Percentiles rank a stretch among this genome's conserved stretches.
These are phyloP conservation scores for Nakazawaea ambrosiae DNA, from an alignment of 805 yeast genomes.

Conservation along the genomic window DNA sequence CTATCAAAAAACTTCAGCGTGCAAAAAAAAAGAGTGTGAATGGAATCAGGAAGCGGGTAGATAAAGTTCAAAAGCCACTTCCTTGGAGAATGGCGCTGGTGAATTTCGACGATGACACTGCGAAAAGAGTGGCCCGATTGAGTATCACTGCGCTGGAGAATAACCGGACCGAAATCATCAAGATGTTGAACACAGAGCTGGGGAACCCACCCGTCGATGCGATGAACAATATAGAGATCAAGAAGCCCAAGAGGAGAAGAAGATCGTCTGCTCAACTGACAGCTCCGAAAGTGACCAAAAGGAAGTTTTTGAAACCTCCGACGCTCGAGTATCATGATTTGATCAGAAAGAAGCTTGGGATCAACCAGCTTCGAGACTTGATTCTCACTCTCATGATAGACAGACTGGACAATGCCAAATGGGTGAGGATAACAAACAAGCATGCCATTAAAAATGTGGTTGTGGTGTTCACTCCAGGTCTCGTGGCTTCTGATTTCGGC, in stretches of 20 bases:
- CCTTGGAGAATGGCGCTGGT: background rate
- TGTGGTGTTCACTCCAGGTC: conserved; percentile 58
- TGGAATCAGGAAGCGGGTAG: too few relatives aligned
- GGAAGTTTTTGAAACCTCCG: background rate
- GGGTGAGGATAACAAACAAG: conserved; percentile 44
- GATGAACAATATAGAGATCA: background rate
- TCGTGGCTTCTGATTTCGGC: conserved; percentile 41
- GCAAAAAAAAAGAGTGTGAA: too few relatives aligned
- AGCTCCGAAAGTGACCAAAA: conserved; percentile 12
- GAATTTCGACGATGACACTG: conserved; percentile 13
- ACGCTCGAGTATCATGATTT: background rate
- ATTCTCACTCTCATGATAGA: conserved; percentile 35
- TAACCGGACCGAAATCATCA: background rate
- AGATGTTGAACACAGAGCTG: background rate
- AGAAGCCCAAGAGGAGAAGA: conserved; percentile 24
- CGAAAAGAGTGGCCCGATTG: conserved; percentile 21
- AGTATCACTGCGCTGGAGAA: conserved; percentile 19
- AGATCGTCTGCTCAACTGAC: conserved; percentile 29
- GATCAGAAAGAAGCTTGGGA: background rate
- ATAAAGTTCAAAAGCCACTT: too few relatives aligned
- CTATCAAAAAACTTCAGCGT: too few relatives aligned
- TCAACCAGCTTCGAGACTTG: conserved; percentile 27
- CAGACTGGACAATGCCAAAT: conserved; percentile 35
- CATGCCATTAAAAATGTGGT: conserved; percentile 46
- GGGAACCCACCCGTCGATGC: background rate